Base-by-base conservation (phyloP, 1,284 basidiomycete species). In the Ceratobasidium theobromae region DNA sequence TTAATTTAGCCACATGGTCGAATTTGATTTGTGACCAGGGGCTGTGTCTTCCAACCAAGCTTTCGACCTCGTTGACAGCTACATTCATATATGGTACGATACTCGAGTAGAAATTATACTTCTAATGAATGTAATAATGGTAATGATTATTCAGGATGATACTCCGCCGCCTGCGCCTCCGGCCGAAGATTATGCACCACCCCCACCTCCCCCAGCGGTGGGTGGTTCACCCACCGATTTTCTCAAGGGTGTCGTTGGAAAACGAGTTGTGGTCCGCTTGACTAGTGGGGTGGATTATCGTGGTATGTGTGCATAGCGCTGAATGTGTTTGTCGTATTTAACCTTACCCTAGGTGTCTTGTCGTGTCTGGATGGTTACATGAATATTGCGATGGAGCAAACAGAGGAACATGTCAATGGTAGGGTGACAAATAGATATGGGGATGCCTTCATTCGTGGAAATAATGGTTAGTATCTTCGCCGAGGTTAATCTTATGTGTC, bases 381-480 rank as follows among this genome's bases (percentile, higher is more conserved):
- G 97, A 99, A 99, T 79, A 98, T 99, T 66, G 96, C 95, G 3
- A 80, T 99, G 51, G 96, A 99, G 78, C 89, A 98, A 75, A 98
- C 95, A 1, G 91, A 95, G 76, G 96, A 99, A 78, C 88, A 93
- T 76, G 92, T 97, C 12, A 89, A 91, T 71, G 95, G 95, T 9
- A 76, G 80, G 33, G 82, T 91, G 62, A 95, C 92, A 41, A 96
- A 95, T 75, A 83, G 82, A 69, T 98, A 95, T 73, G 95, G 95
- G 1, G 95, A 98, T 77, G 89, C 95, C 30, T 98, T 98, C 77
- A 91, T 98, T 71, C 82, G 96, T 65, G 96, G 96, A 33, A 98
- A 98, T 78, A 98, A 98, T 77, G 96, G 96, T 96, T 71, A 69
- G 87, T 79, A 8, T 18, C 21, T 8, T 48, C 28, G 11, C 48